Base-by-base conservation (phyloP, 2,329 filamentous ascomycete genomes). In the Phyllosticta citrichinensis region DNA sequence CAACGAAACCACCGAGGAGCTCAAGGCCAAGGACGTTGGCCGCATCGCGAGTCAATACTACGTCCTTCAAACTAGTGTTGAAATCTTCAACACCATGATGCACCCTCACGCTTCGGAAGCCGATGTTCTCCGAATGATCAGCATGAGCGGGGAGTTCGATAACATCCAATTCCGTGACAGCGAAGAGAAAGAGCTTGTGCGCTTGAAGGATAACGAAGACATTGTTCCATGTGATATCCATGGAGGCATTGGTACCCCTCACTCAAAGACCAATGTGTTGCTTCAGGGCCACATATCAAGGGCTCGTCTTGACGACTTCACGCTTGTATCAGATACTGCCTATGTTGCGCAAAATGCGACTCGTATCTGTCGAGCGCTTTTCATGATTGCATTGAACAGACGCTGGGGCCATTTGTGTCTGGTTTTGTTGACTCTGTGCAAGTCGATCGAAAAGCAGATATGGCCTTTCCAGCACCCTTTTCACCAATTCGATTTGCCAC, bases 71-170 rank as follows among this genome's bases (percentile, higher is more conserved):
- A 88, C 88, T 14, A 97, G 90, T 72, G 88, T 99, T 64, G 88
- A 97, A 71, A 89, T 97, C 52, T 99, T 99, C 83, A 99, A 97
- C 74, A 84, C 85, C 5, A 88, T 94, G 87, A 97, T 99, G 94
- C 82, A 83, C 58, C 87, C 91, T 1, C 83, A 86, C 25, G 87
- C 91, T 10, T 91, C 88, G 0, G 94, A 99, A 75, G 91, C 91
- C 5, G 94, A 99, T 69, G 87, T 97, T 55, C 79, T 99, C 59
- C 89, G 88, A 70, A 97, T 99, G 91, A 91, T 99, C 69, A 92
- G 91, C 67, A 91, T 94, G 88, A 96, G 92, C 71, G 91, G 92
- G 65, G 94, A 99, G 73, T 99, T 99, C 67, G 91, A 97, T 76
- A 96, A 99, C 66, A 89, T 99, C 52, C 92, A 97, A 70, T 91